Conservation (phyloP, 768 basidiomycete species). For the Tremella fuciformis region DNA sequence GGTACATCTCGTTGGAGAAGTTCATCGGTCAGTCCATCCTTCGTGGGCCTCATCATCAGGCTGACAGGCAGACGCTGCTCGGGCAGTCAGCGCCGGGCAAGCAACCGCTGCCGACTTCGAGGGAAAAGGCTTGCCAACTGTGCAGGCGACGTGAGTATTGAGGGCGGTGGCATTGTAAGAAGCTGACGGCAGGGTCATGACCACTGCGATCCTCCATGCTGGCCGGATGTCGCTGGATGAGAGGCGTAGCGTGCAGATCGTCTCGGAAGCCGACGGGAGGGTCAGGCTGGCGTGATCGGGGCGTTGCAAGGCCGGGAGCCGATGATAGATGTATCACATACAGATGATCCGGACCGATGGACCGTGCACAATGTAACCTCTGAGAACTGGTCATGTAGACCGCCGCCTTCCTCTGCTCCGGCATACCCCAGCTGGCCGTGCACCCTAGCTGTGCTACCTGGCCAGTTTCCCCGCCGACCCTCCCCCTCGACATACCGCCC, state of each 20-base stretch:
- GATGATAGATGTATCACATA: too few species aligned
- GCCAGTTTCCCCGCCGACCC: too few species aligned
- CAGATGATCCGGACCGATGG: too few species aligned
- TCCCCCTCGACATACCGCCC: too few species aligned
- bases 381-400: too few species aligned
- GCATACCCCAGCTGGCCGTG: too few species aligned
- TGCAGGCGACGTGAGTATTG: conserved; percentile 56
- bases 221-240: conserved; percentile 87
- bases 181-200: conserved; percentile 31
- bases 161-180: conserved; percentile 58
- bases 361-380: too few species aligned
- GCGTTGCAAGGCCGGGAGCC: too few species aligned
- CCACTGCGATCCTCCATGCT: conserved; percentile 67
- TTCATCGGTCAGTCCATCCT: conserved; percentile 67
- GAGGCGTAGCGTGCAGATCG: conserved; percentile 74
- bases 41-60: background rate
- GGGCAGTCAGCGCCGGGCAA: conserved; percentile 69
- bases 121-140: conserved; percentile 75
- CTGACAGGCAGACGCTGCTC: conserved; percentile 52
- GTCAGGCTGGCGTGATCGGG: too few species aligned
- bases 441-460: too few species aligned
- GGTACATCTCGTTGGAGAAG: conserved; percentile 83
- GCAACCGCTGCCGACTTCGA: conserved; percentile 72
- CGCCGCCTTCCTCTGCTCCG: too few species aligned
- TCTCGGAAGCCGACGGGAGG: too few species aligned